These are phyloP conservation scores for Mortierella sp. DNA, from an alignment of 371 early-diverging fungal species.

Conservation along the genomic window DNA sequence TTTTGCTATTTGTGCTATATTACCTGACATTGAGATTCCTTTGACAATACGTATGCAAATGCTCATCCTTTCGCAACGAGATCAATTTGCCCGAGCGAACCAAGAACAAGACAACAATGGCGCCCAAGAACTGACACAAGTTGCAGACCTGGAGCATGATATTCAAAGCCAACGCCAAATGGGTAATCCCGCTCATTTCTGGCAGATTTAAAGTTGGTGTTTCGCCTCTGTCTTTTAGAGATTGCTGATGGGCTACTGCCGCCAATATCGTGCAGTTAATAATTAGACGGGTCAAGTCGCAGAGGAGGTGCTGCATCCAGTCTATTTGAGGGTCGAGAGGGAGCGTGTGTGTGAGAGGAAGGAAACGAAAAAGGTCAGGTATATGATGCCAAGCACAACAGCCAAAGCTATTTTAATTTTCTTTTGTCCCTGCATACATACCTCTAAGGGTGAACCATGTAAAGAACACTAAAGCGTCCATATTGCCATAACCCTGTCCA, in stretches of 20 bases:
- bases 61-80: conserved; percentile 45
- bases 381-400: neutral
- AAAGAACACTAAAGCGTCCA: conserved; percentile 43
- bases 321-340: conserved; percentile 11
- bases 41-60: conserved; percentile 51
- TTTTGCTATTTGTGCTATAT: neutral
- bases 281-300: conserved; percentile 45
- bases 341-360: neutral
- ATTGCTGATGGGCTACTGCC: conserved; percentile 40
- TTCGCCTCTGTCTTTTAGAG: conserved; percentile 22
- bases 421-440: neutral
- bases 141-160: conserved; percentile 53
- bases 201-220: conserved; percentile 40
- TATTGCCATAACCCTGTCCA: conserved; percentile 41
- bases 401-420: neutral
- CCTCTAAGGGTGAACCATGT: conserved; percentile 53
- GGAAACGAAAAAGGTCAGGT: neutral
- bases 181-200: conserved; percentile 38
- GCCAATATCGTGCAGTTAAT: conserved; percentile 49
- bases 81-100: conserved; percentile 35
- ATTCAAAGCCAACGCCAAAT: conserved; percentile 40
- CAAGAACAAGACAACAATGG: conserved; percentile 32
- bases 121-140: conserved; percentile 36
- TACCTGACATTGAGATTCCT: conserved; percentile 52
- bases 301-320: conserved; percentile 52